These are phyloP conservation scores for Mytilinidion resinicola DNA, from an alignment of 495 filamentous ascomycete genomes.

Conservation along the genomic window DNA sequence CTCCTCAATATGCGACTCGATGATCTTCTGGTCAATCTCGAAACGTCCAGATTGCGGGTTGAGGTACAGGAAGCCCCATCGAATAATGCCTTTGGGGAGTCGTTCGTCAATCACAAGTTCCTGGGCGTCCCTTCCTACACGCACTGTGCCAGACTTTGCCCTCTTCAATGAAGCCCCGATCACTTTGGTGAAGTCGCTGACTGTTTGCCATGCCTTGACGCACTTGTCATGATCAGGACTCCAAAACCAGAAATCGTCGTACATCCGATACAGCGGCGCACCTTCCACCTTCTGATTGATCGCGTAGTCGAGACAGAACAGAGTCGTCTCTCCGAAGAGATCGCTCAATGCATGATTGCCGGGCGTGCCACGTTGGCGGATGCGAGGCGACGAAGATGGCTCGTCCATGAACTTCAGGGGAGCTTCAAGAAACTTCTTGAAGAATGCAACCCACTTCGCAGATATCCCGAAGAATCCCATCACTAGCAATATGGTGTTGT, in stretches of 20 bases:
- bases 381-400: conserved; percentile 34
- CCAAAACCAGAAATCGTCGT: conserved; percentile 71
- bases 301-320: conserved; percentile 61
- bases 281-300: conserved; percentile 55
- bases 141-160: conserved; percentile 55
- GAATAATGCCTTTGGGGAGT: conserved; percentile 54
- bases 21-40: conserved; percentile 55
- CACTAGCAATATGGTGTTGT: conserved; percentile 50
- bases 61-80: conserved; percentile 61
- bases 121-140: conserved; percentile 31
- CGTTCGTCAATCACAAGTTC: conserved; percentile 18
- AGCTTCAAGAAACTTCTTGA: conserved; percentile 52
- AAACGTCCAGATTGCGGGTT: conserved; percentile 51
- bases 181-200: conserved; percentile 47
- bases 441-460: conserved; percentile 55
- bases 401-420: conserved; percentile 57
- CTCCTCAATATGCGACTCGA: conserved; percentile 57
- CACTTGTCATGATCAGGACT: conserved; percentile 45
- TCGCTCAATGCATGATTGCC: conserved; percentile 55
- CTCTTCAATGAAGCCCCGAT: conserved; percentile 55
- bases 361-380: conserved; percentile 52
- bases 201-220: conserved; percentile 52
- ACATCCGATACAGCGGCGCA: conserved; percentile 52
- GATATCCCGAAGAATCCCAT: conserved; percentile 57
- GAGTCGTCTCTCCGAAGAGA: conserved; percentile 52